Evolutionary conservation across 805 yeast species (phyloP), one percentile per base, ranked within the genome.

Genomic region (Blastobotrys chiropterorum): DNA sequence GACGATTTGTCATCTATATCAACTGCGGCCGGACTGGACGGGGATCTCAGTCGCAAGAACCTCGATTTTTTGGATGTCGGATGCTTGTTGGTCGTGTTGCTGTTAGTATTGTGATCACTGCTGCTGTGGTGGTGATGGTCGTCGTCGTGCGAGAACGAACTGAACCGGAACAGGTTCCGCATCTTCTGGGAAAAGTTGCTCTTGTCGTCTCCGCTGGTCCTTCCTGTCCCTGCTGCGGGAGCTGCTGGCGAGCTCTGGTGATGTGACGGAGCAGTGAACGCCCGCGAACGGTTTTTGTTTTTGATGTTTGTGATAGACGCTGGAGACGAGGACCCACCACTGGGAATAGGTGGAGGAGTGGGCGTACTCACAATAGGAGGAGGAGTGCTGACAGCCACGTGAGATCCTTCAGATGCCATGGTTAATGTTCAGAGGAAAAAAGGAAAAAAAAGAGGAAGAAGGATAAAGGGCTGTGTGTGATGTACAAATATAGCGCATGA

Each of bases 141-240:
- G 48, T 39, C 51, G 21, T 31, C 51, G 49, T 39, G 11, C 44
- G 38, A 39, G 44, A 41, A 19, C 49, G 42, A 31, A 43, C 14
- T 59, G 56, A 66, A 66, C 51, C 61, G 59, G 54, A 67, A 67
- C 50, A 67, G 57, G 50, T 53, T 62, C 48, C 62, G 62, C 41
- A 67, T 58, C 46, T 62, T 58, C 56, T 58, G 65, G n/a, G 69
- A 68, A 46, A 64, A 56, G 42, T 44, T 52, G 39, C 34, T 31
- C 44, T 11, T 46, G 41, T 46, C 43, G 43, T 46, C 43, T 4
- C 19, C 19, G 47, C 22, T n/a, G 15, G n/a, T n/a, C n/a, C n/a
- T n/a, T n/a, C n/a, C n/a, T n/a, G n/a, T n/a, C n/a, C n/a, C 38
- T 31, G 50, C 34, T 19, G 22, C 53, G 30, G 20, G n/a, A 17